Conservation (phyloP, 2,329 filamentous ascomycete species). For the Mariannaea sp. region DNA sequence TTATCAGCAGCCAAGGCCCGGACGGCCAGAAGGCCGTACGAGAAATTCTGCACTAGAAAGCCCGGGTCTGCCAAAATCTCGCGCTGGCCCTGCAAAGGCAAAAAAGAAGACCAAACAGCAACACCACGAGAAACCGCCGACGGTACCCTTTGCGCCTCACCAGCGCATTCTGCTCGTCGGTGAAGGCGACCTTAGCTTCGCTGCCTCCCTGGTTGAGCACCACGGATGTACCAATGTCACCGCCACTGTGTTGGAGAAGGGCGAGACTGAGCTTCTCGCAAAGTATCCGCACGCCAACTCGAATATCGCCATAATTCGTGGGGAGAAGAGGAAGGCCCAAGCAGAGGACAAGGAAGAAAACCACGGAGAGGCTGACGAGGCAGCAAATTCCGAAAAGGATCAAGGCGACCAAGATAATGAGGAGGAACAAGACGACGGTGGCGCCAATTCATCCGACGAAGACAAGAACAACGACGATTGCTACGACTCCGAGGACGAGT, state of each 20-base stretch:
- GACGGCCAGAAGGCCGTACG: slow-evolving; percentile 17
- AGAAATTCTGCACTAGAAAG: slow-evolving; percentile 31
- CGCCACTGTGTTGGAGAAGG: slow-evolving; percentile 70
- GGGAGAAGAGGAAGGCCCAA: slow-evolving; percentile 27
- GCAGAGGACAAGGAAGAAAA: slow-evolving; percentile 17
- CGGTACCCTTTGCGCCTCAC: slow-evolving; percentile 68
- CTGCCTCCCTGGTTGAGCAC: slow-evolving; percentile 66
- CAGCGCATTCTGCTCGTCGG: slow-evolving; percentile 77
- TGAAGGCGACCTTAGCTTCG: slow-evolving; percentile 82
- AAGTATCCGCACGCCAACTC: slow-evolving; percentile 76
- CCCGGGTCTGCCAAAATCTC: slow-evolving; percentile 26
- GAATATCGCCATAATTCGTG: slow-evolving; percentile 59
- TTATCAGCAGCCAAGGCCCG: slow-evolving; percentile 25
- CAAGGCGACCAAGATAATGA: slow-evolving; percentile 17
- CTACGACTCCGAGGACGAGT: slow-evolving; percentile 28
- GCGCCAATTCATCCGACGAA: slow-evolving; percentile 16
- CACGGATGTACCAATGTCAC: slow-evolving; percentile 70
- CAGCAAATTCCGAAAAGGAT: slow-evolving; percentile 4
- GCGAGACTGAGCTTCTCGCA: slow-evolving; percentile 58
- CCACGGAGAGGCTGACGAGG: slow-evolving; percentile 4
- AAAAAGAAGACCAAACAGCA: slow-evolving; percentile 36
- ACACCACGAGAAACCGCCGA: slow-evolving; percentile 45
- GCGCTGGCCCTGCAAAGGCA: slow-evolving; percentile 25
- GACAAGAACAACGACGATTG: slow-evolving; percentile 26
- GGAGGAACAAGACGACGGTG: slow-evolving; percentile 25